These are phyloP conservation scores for Urochloa ruziziensis DNA, from an alignment of 176 grass and related monocot genomes.

Conservation along the genomic window DNA sequence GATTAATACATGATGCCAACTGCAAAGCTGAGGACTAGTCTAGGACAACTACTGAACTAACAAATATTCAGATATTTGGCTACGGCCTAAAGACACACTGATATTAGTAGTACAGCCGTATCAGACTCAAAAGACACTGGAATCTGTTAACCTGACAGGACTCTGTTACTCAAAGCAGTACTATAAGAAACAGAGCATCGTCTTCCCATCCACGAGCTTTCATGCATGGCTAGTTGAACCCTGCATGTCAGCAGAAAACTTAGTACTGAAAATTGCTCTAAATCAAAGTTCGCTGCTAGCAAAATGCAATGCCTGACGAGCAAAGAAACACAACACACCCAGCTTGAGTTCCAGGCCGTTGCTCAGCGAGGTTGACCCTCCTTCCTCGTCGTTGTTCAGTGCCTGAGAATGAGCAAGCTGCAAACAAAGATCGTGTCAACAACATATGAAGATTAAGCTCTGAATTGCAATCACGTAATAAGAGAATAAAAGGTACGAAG, in stretches of 20 bases:
- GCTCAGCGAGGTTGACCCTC: conserved; percentile 39
- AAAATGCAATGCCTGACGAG: background rate
- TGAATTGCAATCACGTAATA: too few species aligned
- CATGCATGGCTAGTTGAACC: conserved; percentile 44
- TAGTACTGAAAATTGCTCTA: background rate
- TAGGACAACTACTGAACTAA: too few species aligned
- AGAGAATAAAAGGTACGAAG: too few species aligned
- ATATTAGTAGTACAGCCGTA: background rate
- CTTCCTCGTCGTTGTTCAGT: conserved; percentile 47
- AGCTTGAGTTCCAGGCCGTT: conserved; percentile 78
- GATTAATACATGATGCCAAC: background rate
- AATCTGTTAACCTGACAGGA: background rate
- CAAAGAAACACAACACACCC: conserved; percentile 25
- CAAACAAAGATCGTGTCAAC: background rate
- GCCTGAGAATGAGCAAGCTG: conserved; percentile 69
- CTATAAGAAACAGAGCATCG: background rate
- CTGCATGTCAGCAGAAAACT: conserved; percentile 26
- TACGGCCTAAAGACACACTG: background rate
- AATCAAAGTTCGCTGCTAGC: background rate
- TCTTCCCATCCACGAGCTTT: background rate
- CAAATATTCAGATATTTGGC: background rate
- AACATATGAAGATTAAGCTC: background rate
- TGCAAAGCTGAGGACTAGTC: background rate
- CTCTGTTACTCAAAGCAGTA: background rate
- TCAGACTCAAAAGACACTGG: background rate